A percentile compares a stretch with the other conserved stretches of the same genome.
Conservation (phyloP, 2,329 filamentous ascomycete genomes). For the Paraphoma chrysanthemicola region DNA sequence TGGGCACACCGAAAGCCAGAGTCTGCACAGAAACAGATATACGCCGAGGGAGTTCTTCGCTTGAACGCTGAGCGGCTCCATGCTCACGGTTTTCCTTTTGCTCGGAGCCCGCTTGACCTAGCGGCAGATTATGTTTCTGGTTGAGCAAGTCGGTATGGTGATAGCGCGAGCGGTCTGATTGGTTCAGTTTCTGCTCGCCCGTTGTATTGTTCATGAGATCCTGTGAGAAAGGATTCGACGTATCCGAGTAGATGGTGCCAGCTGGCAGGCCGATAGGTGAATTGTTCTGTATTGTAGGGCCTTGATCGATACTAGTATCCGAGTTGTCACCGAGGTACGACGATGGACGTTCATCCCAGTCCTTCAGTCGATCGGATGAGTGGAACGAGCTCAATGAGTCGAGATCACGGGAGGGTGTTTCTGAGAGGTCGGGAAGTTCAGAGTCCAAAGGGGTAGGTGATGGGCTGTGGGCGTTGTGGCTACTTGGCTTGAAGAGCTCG, state of each 20-base stretch:
- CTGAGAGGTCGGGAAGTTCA: slow-evolving; percentile 33
- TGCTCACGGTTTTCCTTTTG: slow-evolving; percentile 20
- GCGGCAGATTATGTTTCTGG: slow-evolving; percentile 19
- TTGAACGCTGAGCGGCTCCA: slow-evolving; percentile 24
- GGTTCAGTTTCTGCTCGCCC: too few relatives aligned
- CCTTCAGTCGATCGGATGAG: slow-evolving; percentile 28
- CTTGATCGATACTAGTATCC: slow-evolving; percentile 9
- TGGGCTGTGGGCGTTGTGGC: slow-evolving; percentile 16
- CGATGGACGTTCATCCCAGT: slow-evolving; percentile 20
- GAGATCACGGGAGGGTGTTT: slow-evolving; percentile 35
- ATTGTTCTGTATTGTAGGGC: slow-evolving; percentile 12
- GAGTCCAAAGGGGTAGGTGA: slow-evolving; percentile 27
- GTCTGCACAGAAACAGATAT: slow-evolving; percentile 29
- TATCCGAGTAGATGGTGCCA: slow-evolving; percentile 7
- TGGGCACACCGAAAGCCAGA: slow-evolving; percentile 25
- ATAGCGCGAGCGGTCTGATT: background rate
- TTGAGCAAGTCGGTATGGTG: slow-evolving; percentile 2
- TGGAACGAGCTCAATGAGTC: slow-evolving; percentile 34
- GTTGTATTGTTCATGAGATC: too few relatives aligned
- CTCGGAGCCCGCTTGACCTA: slow-evolving; percentile 13
- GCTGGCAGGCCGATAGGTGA: slow-evolving; percentile 19
- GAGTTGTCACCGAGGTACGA: slow-evolving; percentile 11
- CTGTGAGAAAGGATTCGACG: background rate
- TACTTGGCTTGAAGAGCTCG: slow-evolving; percentile 9
- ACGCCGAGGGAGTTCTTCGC: slow-evolving; percentile 33